Base-by-base conservation (phyloP, 2,329 filamentous ascomycete genomes). In the Scytalidium lignicola region DNA sequence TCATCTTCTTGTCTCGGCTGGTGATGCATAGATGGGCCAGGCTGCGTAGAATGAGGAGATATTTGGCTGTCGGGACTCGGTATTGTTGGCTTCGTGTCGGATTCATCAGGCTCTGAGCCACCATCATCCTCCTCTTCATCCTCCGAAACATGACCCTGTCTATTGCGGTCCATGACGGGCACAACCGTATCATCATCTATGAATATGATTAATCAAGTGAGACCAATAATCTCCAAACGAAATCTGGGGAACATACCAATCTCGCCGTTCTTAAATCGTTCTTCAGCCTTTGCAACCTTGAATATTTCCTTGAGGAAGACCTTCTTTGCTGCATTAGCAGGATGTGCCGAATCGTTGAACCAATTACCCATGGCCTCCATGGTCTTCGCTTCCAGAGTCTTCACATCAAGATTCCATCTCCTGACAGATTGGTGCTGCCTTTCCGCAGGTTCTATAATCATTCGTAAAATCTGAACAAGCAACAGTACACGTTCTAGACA, bases 291-390 rank as follows among this genome's bases (percentile, higher is more conserved):
- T 1, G 81, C 81, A 23, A 85, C 73, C 52, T 75, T 78, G 67
- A 85, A 85, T 8, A 85, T 76, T 58, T 85, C 80, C 47, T 73
- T 76, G 8, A 85, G 59, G 43, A 73, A 80, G 0, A 72, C 70
- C 49, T 71, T 74, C 68, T 84, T 85, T 53, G 69, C 70, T 2
- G 65, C 64, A 50, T 85, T 84, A 40, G 70, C 71, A 0, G 72
- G 70, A 21, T 71, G 68, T 2, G 79, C 74, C 47, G 74, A 76
- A 53, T 83, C 79, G 13, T 71, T 68, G 50, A 83, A 84, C 65
- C 80, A 85, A 15, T 70, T 67, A 0, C 76, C 76, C 22, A 85
- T 69, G 0, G 76, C 76, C 48, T 85, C 80, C 44, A 70, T 74
- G 0, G 81, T 83, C 2, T 75, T 71, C 22, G 79, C 75, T 53